Base-by-base conservation (phyloP, 2,329 filamentous ascomycete genomes). In the Myriosclerotinia curreyana region DNA sequence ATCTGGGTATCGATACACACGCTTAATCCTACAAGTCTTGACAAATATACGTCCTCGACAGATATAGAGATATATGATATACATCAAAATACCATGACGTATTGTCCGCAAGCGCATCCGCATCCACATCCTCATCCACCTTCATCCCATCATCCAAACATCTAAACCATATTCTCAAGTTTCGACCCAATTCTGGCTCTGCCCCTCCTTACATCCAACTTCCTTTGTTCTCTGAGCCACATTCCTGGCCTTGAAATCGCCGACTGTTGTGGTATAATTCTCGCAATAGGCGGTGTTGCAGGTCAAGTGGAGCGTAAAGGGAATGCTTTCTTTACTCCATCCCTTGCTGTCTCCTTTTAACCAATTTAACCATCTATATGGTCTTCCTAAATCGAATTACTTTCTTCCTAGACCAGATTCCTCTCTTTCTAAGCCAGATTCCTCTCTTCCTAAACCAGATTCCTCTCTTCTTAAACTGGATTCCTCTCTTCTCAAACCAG, bases 101-200 rank as follows among this genome's bases (percentile, higher is more conserved):
- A 9, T n/a, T n/a, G 2, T 14, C 22, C 9, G 17, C n/a, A n/a
- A n/a, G n/a, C n/a, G n/a, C 9, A 12, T 28, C 22, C 38, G 14
- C 5, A 8, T 8, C 5, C 9, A 2, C 46, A 49, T 6, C 44
- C 12, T 20, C n/a, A 25, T 17, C 7, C 12, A 31, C 53, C 20
- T 14, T 20, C 5, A 46, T 31, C 28, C 28, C 20, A n/a, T 11
- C 20, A 46, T 46, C 8, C 42, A n/a, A 46, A 36, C 17, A 5
- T 14, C 28, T 36, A 58, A 15, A 46, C 15, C 28, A 34, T 36
- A 48, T 46, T 20, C 42, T 58, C 54, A 58, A 58, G n/a, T n/a
- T 46, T 58, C 28, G 40, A 58, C 7, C 28, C 14, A 9, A 36
- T 17, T 17, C 28, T 17, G 34, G 28, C 12, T 14, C 20, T 15